Evolutionary conservation across 208 protist species (phyloP), one percentile per base, ranked within the genome.

Genomic region (Trypanosomatidae sp.): DNA sequence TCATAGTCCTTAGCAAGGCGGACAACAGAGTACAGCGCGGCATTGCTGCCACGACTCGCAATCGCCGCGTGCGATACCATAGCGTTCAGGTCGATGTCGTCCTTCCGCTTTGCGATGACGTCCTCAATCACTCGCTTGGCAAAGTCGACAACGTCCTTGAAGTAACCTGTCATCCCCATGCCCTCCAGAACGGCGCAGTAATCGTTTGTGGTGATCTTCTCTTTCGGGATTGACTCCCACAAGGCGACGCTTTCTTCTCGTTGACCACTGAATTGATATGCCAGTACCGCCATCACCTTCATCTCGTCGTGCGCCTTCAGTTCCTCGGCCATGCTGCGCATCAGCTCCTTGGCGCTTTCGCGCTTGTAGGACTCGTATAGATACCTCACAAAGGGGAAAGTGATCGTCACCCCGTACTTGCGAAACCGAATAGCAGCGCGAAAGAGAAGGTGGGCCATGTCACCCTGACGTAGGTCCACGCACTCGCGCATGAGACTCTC

Each of bases 401-500:
- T 66, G 22, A 97, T 79, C 3, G 46, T 76, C 46, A 94, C 62
- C 0, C 91, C 94, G 66, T 96, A 97, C 76, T 94, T 96, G 50
- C 91, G 83, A 73, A 97, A 97, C 9, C 94, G 94, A 70, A 97
- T 69, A 15, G 90, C 79, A 3, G 94, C 94, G 28, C 94, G 94
- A 62, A 97, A 96, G 25, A 97, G 88, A 12, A 97, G 81, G 73
- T 97, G 94, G 0, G 94, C 91, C 89, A 97, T 96, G 78, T 96
- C 94, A 0, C 86, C 83, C 65, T 97, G 94, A 10, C 85, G 87
- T n/a, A 96, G 79, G 22, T 93, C 90, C 22, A 95, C 94, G 73
- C 94, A 97, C 77, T 97, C 91, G 58, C 78, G 75, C 91, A 97
- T 96, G 47, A 97, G 72, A 65, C 90, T 90, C 56, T 96, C 90